Evolutionary conservation across 441 rosid genomes (phyloP), one percentile per base, ranked within the genome.

Genomic region (Croton setiger): DNA sequence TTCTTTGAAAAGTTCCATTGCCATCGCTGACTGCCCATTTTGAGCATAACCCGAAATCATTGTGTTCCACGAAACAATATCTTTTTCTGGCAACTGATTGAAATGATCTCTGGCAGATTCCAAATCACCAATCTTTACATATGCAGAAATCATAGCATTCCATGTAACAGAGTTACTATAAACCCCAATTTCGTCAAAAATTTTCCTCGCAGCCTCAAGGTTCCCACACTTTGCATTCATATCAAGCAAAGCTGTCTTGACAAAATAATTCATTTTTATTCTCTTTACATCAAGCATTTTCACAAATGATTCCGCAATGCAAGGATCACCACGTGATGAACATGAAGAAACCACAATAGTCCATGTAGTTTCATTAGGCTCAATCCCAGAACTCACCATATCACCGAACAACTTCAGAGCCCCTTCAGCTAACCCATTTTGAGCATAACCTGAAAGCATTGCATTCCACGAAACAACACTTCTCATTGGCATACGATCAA

Each of bases 221-320:
- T 81, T 77, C 66, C 98, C 98, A n/a, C 91, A 81, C 79, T 93
- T 87, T 44, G 88, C 85, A 74, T 90, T 80, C 93, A 92, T 88
- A 75, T 78, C 87, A 71, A 90, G 83, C 63, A 85, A 76, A 4
- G 91, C 87, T 77, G 89, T 90, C 72, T 78, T 79, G 43, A 87
- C 64, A 77, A 76, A 88, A 2, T 79, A 82, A 72, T 87, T 90
- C 17, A 71, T 33, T 68, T 33, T 71, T 3, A 76, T 8, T 63
- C 45, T 64, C 15, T 74, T 70, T 60, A 43, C 58, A 1, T 47
- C 68, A 39, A 82, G 75, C 72, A 61, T 66, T 54, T 69, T 64
- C 33, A 76, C 51, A 2, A 85, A 68, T 13, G 77, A 78, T 23
- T 68, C 83, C 5, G 82, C 71, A 52, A 82, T 78, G 35, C 82